These are phyloP conservation scores for Sorghum bicolor DNA, from an alignment of 176 grass and related monocot genomes.

Conservation along the genomic window DNA sequence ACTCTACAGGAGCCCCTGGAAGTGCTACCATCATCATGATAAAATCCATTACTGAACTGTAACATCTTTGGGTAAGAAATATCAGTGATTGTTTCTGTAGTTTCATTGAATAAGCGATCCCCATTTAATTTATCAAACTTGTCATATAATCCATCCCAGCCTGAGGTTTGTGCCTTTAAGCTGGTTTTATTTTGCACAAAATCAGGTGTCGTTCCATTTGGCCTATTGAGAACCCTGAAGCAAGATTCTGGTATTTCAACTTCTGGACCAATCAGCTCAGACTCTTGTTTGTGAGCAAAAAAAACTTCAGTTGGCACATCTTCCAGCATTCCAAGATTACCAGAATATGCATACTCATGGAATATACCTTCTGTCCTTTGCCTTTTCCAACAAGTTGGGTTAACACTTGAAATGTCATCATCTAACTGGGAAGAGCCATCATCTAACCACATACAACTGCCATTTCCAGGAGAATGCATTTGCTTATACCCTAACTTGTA, in stretches of 20 bases:
- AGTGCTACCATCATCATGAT: slow-evolving; percentile 38
- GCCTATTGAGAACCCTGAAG: slow-evolving; percentile 30
- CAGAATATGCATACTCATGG: slow-evolving; percentile 30
- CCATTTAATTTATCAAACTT: slow-evolving; percentile 43
- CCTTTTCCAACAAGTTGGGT: slow-evolving; percentile 33
- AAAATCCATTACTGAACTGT: slow-evolving; percentile 32
- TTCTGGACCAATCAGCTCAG: slow-evolving; percentile 31
- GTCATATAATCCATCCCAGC: slow-evolving; percentile 31
- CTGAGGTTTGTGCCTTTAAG: slow-evolving; percentile 20
- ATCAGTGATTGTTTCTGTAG: neutral
- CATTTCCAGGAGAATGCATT: slow-evolving; percentile 22
- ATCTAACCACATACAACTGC: slow-evolving; percentile 30
- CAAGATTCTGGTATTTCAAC: slow-evolving; percentile 37
- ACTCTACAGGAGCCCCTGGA: slow-evolving; percentile 21
- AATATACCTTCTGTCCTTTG: slow-evolving; percentile 33
- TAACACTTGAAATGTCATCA: slow-evolving; percentile 37
- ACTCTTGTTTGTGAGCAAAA: slow-evolving; percentile 20
- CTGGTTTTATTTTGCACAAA: slow-evolving; percentile 42
- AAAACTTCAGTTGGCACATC: slow-evolving; percentile 16
- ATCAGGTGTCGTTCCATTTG: slow-evolving; percentile 31
- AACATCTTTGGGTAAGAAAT: slow-evolving; percentile 40
- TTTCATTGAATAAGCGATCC: slow-evolving; percentile 33
- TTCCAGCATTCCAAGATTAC: slow-evolving; percentile 34
- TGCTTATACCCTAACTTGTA: slow-evolving; percentile 6
- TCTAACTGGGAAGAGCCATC: slow-evolving; percentile 38